These are phyloP conservation scores for Naganishia cerealis DNA, from an alignment of 1,284 basidiomycete genomes.

Conservation along the genomic window DNA sequence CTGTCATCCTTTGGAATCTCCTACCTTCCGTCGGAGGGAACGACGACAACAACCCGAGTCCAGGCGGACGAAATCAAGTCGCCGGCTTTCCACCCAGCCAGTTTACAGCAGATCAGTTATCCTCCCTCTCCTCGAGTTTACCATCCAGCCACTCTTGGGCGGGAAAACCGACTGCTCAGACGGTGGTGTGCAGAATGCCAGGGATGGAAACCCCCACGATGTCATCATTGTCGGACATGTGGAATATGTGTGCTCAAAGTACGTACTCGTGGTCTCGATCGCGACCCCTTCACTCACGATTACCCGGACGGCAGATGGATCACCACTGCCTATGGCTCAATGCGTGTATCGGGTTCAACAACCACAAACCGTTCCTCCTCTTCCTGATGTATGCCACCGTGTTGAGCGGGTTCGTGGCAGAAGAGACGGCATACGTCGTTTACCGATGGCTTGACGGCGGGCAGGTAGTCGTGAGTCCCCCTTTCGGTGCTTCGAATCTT, in stretches of 20 bases:
- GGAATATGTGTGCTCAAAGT: conserved; percentile 79
- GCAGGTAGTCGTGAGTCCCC: conserved; percentile 60
- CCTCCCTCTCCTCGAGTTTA: neutral
- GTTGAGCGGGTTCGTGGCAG: conserved; percentile 64
- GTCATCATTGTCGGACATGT: conserved; percentile 78
- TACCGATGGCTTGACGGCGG: conserved; percentile 69
- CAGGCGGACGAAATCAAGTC: too few species aligned
- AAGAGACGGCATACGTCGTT: conserved; percentile 63
- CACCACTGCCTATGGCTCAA: conserved; percentile 88
- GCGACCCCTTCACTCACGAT: neutral
- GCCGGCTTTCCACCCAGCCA: neutral
- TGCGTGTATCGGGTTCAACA: conserved; percentile 78
- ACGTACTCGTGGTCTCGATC: conserved; percentile 56
- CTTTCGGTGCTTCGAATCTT: neutral
- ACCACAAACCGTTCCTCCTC: conserved; percentile 80
- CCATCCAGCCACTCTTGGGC: too few species aligned
- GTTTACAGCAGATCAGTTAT: neutral
- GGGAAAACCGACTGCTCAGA: neutral
- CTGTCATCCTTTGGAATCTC: too few species aligned
- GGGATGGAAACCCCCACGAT: conserved; percentile 69
- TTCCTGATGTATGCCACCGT: conserved; percentile 70
- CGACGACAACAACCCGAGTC: too few species aligned
- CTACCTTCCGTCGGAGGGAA: too few species aligned
- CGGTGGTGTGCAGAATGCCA: conserved; percentile 53
- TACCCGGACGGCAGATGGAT: conserved; percentile 57